Percentiles rank a stretch among this genome's conserved stretches.
Conservation (phyloP, 768 basidiomycete species). For the Amanita molliuscula region DNA sequence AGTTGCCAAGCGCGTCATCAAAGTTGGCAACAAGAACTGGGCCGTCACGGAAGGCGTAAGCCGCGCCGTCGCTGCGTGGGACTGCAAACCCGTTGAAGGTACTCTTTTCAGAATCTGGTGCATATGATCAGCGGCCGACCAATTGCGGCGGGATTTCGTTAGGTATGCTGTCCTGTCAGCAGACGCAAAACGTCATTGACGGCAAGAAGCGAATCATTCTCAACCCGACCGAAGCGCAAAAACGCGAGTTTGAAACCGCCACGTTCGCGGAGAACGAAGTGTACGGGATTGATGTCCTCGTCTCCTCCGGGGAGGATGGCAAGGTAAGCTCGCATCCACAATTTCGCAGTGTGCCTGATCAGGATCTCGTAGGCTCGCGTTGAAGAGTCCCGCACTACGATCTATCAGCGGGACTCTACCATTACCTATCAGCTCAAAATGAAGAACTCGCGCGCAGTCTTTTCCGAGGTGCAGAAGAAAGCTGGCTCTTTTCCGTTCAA, state of each 20-base stretch:
- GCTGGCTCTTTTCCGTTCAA: conserved; percentile 98
- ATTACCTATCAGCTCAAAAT: conserved; percentile 95
- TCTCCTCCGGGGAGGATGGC: conserved; percentile 83
- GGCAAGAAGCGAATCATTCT: conserved; percentile 93
- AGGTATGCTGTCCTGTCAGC: conserved; percentile 96
- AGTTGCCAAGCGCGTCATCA: conserved; percentile 82
- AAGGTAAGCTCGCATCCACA: conserved; percentile 45
- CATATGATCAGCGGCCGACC: conserved; percentile 3
- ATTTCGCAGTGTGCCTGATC: conserved; percentile 1
- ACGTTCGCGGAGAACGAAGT: conserved; percentile 92
- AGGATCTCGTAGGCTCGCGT: conserved; percentile 55
- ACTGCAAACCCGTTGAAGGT: conserved; percentile 95
- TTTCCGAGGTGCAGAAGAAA: conserved; percentile 96
- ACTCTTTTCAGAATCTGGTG: conserved; percentile 12
- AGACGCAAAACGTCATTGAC: conserved; percentile 89
- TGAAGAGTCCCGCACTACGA: conserved; percentile 84
- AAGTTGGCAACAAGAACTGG: conserved; percentile 94
- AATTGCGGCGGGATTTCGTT: conserved; percentile 2
- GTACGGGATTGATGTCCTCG: conserved; percentile 86
- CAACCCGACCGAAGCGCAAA: conserved; percentile 80
- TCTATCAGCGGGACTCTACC: conserved; percentile 82
- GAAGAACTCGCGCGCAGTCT: conserved; percentile 94
- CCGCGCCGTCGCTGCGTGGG: conserved; percentile 60
- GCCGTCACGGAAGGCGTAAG: conserved; percentile 80
- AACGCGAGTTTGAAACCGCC: conserved; percentile 73